Base-by-base conservation (phyloP, 768 basidiomycete species). In the Inosperma sp. region DNA sequence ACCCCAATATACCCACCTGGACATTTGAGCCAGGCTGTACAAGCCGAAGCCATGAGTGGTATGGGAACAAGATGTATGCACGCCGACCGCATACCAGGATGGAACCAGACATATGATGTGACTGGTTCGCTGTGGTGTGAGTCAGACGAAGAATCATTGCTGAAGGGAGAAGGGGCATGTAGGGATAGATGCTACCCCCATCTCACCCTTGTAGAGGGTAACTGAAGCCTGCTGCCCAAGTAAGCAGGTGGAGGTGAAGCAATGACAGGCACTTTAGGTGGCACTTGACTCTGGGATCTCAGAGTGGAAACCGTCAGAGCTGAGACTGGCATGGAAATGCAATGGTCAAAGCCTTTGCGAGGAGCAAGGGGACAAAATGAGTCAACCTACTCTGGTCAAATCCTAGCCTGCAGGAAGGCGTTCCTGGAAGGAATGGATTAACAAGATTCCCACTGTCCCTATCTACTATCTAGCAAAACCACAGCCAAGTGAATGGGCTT, bases 401-500 rank as follows among this genome's bases (percentile, higher is more conserved):
- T 42, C 41, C 26, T 22, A 42, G 25, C 41, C 41, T 23, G 35
- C 41, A 23, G 41, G 41, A 8, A 23, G 26, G 41, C 41, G 41
- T 42, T 42, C 21, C 41, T 23, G 41, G 41, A 42, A 42, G 37
- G 54, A 70, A 70, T 70, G 69, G 68, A 70, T 70, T 68, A 70
- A 70, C 68, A 65, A 70, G 69, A 70, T 70, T 69, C 66, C 69
- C 67, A 68, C 68, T 71, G 68, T 69, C 65, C 69, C 70, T 72
- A 71, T 68, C 66, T 72, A 71, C 71, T 72, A 70, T 70, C 68
- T 67, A 72, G 69, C 64, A 64, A 72, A 72, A 72, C 70, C 69
- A 72, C 71, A 72, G 71, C 72, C 59, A 60, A 62, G 60, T 62
- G 63, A 65, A 64, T 59, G 60, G 61, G 62, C 51, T 55, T 46